Percentiles rank a stretch among this genome's conserved stretches.
Evolutionary conservation across 2,329 filamentous ascomycete genomes (phyloP).

Genomic region (Alternaria gaisen): DNA sequence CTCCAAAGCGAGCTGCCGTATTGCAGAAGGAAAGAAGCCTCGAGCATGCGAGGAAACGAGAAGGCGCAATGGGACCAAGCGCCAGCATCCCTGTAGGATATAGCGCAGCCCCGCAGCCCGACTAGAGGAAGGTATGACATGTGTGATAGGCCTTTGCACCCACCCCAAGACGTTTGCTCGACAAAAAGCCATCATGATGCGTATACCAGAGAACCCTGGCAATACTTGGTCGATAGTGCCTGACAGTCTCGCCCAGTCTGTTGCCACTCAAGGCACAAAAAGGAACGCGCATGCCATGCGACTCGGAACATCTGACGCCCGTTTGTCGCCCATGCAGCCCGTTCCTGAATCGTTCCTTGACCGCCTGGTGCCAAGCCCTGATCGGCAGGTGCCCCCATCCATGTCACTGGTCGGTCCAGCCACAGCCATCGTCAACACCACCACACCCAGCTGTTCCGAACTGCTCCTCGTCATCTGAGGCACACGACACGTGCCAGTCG

Average conservation of each 20-base stretch:
- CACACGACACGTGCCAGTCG: background rate
- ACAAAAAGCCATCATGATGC: constrained; percentile 11
- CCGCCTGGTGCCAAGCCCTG: constrained; percentile 14
- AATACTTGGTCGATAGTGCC: background rate
- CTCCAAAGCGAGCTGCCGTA: background rate
- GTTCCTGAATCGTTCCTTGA: constrained; percentile 21
- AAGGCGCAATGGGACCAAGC: constrained; percentile 21
- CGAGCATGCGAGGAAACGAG: constrained; percentile 29
- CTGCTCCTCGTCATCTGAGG: constrained; percentile 8
- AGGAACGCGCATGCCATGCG: constrained; percentile 9
- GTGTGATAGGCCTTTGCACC: constrained; percentile 12
- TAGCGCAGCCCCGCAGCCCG: constrained; percentile 21
- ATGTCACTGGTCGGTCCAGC: background rate
- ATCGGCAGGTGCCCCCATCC: constrained; percentile 14
- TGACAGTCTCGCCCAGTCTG: background rate
- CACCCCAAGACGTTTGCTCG: constrained; percentile 1
- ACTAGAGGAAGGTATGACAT: constrained; percentile 1
- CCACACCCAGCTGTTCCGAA: background rate
- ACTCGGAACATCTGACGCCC: constrained; percentile 15
- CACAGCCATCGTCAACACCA: background rate
- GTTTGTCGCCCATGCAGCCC: constrained; percentile 10
- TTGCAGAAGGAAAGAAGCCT: constrained; percentile 11
- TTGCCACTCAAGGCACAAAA: constrained; percentile 3
- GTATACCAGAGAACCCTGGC: constrained; percentile 1
- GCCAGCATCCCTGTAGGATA: constrained; percentile 16